A percentile compares a stretch with the other conserved stretches of the same genome.
These are phyloP conservation scores for Noccaea bulbosa DNA, from an alignment of 345 rosid species.

Conservation along the genomic window DNA sequence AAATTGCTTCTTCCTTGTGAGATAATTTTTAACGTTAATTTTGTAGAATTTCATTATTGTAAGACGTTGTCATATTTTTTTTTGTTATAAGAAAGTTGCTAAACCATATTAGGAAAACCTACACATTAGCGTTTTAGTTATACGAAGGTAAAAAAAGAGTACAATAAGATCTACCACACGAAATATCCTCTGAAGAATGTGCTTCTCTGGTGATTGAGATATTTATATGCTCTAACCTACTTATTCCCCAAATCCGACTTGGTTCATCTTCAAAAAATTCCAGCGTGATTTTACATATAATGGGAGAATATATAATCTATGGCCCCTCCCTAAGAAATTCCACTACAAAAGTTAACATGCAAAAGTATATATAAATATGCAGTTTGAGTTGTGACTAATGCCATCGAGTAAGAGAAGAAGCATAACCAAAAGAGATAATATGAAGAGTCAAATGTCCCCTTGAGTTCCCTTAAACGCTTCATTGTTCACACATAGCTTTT, in stretches of 20 bases:
- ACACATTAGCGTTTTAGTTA: not conserved
- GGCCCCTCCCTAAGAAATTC: slow-evolving; percentile 22
- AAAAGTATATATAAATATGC: slow-evolving; percentile 27
- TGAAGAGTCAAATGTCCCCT: slow-evolving; percentile 38
- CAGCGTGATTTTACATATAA: slow-evolving; percentile 1
- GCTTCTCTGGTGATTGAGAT: not conserved
- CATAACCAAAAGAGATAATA: not conserved
- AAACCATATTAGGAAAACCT: too few relatives aligned
- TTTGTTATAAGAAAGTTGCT: too few relatives aligned
- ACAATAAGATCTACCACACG: slow-evolving; percentile 14
- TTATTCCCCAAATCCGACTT: slow-evolving; percentile 33
- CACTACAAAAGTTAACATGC: not conserved
- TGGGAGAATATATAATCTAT: slow-evolving; percentile 14
- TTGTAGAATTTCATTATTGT: too few relatives aligned
- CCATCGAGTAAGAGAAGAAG: slow-evolving; percentile 17
- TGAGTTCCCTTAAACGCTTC: slow-evolving; percentile 47
- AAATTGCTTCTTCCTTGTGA: not conserved
- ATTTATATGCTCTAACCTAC: slow-evolving; percentile 18
- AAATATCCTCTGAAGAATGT: slow-evolving; percentile 14
- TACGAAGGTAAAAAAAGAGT: not conserved
- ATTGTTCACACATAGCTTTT: slow-evolving; percentile 31
- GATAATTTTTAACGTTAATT: not conserved
- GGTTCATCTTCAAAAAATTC: slow-evolving; percentile 37
- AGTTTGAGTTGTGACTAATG: not conserved
- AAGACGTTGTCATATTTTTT: not conserved